These are phyloP conservation scores for Neopestalotiopsis sp. DNA, from an alignment of 2,329 filamentous ascomycete species.

Conservation along the genomic window DNA sequence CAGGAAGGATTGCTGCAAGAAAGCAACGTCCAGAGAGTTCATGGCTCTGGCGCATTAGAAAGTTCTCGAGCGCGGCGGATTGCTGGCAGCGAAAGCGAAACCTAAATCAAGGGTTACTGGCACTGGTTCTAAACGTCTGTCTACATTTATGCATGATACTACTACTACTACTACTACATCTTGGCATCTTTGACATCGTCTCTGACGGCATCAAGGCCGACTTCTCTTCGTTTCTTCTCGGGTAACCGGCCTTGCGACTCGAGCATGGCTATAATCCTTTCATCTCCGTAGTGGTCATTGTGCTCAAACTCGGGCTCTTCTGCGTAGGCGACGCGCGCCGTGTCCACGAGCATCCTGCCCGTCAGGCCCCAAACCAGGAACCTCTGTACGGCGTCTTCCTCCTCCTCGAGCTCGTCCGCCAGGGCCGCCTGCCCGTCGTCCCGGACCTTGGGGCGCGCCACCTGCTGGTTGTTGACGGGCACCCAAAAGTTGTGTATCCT, in stretches of 20 bases:
- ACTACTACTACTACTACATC: conserved; percentile 36
- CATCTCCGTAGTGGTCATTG: conserved; percentile 58
- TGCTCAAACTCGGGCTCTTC: conserved; percentile 85
- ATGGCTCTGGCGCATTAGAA: background rate
- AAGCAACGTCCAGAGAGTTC: background rate
- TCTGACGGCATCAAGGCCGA: conserved; percentile 36
- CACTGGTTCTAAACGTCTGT: background rate
- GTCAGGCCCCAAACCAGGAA: conserved; percentile 97
- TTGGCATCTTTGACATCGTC: conserved; percentile 45
- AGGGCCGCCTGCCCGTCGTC: conserved; percentile 30
- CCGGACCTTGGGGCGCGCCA: conserved; percentile 59
- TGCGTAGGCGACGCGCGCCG: conserved; percentile 81
- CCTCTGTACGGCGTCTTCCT: conserved; percentile 55
- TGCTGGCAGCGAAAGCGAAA: background rate
- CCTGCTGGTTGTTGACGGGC: conserved; percentile 73
- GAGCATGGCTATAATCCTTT: conserved; percentile 52
- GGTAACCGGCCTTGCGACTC: conserved; percentile 50
- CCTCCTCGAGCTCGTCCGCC: conserved; percentile 31
- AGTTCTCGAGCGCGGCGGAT: background rate
- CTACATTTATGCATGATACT: background rate
- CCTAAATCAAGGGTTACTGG: background rate
- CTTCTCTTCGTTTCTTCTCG: conserved; percentile 47
- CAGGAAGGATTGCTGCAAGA: background rate
- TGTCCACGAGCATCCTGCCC: conserved; percentile 86
- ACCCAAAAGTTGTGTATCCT: conserved; percentile 91